phyloP scores from a whole-genome alignment of 192 early-diverging fungal genomes.

The Entophlyctis helioformis region DNA sequence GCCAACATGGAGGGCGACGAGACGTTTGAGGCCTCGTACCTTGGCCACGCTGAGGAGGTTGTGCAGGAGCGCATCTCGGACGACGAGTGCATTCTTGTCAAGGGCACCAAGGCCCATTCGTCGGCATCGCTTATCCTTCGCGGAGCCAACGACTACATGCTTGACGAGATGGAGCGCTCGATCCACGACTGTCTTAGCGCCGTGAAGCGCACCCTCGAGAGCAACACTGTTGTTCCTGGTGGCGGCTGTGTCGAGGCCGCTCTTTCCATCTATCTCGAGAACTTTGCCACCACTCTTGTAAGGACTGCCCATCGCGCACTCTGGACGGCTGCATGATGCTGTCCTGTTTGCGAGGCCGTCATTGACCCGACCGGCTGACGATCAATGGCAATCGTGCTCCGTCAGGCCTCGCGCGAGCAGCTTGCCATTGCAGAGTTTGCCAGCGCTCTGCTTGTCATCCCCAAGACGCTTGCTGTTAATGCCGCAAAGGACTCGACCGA shows the following conservation, averaged over 20 bases:
- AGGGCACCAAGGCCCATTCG: constrained; percentile 78
- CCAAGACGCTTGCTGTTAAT: constrained; percentile 95
- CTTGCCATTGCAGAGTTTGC: constrained; percentile 97
- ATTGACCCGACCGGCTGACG: no score
- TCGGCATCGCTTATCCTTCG: constrained; percentile 91
- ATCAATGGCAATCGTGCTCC: no score
- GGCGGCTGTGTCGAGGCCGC: constrained; percentile 95
- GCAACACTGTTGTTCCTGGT: constrained; percentile 90
- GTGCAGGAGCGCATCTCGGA: constrained; percentile 95
- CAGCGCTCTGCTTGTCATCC: constrained; percentile 85
- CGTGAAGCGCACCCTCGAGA: constrained; percentile 94
- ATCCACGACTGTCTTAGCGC: constrained; percentile 91
- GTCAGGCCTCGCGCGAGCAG: constrained; percentile 88
- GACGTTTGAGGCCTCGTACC: constrained; percentile 77
- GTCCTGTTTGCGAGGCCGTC: constrained; percentile 1
- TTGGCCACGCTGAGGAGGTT: constrained; percentile 92
- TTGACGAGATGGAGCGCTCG: constrained; percentile 98
- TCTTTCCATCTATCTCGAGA: constrained; percentile 92
- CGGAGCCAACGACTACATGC: constrained; percentile 98
- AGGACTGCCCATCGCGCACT: constrained; percentile 4
- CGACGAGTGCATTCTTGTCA: constrained; percentile 94
- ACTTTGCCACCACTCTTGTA: constrained; percentile 92
- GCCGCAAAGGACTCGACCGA: constrained; percentile 98
- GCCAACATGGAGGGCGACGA: constrained; percentile 98
- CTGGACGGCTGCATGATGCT: background rate